Percentiles rank a stretch among this genome's conserved stretches.
Evolutionary conservation across 768 basidiomycete species (phyloP).

Genomic region (Dacryopinax primogenitus): DNA sequence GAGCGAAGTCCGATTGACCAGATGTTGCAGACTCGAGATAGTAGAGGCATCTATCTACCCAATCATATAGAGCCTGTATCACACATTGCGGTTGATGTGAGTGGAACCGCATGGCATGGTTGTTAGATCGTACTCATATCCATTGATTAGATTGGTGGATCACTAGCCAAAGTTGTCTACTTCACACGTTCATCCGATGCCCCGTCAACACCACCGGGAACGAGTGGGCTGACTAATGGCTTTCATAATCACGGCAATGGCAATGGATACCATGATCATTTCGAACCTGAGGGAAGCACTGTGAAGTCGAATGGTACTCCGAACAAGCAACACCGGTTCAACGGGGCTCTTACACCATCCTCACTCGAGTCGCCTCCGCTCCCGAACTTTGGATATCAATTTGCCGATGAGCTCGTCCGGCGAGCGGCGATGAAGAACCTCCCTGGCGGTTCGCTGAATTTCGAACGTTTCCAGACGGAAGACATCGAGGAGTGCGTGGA

Average conservation of each 20-base stretch:
- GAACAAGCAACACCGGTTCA: constrained; percentile 23
- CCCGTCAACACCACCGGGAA: constrained; percentile 56
- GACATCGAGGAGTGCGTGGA: constrained; percentile 70
- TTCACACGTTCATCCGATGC: constrained; percentile 88
- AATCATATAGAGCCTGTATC: constrained; percentile 96
- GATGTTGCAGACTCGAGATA: constrained; percentile 63
- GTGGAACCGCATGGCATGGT: constrained; percentile 30
- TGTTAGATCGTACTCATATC: background rate
- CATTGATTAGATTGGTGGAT: constrained; percentile 72
- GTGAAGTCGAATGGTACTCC: constrained; percentile 24
- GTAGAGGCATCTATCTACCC: constrained; percentile 91
- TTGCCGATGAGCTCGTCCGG: constrained; percentile 52
- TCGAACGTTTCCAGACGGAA: constrained; percentile 91
- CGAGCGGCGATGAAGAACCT: constrained; percentile 65
- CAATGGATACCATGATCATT: background rate
- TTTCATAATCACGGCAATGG: no score
- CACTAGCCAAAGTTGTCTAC: constrained; percentile 94
- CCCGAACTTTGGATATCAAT: constrained; percentile 31
- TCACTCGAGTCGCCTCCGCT: constrained; percentile 41
- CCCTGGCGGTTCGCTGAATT: constrained; percentile 93
- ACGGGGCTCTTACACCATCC: constrained; percentile 72
- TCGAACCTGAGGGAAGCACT: background rate
- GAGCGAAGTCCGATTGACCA: constrained; percentile 12
- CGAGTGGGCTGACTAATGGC: background rate
- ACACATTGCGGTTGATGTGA: constrained; percentile 92